Evolutionary conservation across 2,329 filamentous ascomycete species (phyloP).

Genomic region (Acephala macrosclerotiorum): DNA sequence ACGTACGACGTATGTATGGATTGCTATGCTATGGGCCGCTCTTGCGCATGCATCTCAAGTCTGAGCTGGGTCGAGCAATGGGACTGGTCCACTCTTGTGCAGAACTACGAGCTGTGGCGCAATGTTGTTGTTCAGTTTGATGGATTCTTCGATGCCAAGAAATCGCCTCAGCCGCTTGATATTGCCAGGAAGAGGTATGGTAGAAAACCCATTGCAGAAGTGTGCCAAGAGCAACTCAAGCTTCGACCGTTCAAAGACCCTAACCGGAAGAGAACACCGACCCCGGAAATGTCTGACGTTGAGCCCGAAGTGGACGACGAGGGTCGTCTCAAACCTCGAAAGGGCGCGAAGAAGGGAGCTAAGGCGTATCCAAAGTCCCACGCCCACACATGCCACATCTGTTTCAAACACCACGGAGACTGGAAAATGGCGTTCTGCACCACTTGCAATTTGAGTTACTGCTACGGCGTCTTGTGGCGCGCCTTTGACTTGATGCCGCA

Average conservation of each 20-base stretch:
- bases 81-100: constrained; percentile 78
- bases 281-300: constrained; percentile 53
- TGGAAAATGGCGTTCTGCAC: constrained; percentile 89
- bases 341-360: constrained; percentile 61
- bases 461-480: constrained; percentile 91
- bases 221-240: constrained; percentile 90
- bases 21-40: constrained; percentile 96
- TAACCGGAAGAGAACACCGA: constrained; percentile 48
- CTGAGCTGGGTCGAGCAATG: constrained; percentile 95
- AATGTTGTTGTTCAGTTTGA: constrained; percentile 78
- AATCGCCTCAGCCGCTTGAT: constrained; percentile 74
- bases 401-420: constrained; percentile 77
- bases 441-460: constrained; percentile 79
- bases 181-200: constrained; percentile 70
- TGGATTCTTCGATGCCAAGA: constrained; percentile 68
- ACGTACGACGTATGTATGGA: constrained; percentile 98
- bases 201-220: constrained; percentile 85
- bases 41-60: constrained; percentile 86
- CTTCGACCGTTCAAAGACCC: constrained; percentile 84
- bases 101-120: constrained; percentile 85
- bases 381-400: constrained; percentile 78
- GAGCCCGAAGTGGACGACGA: constrained; percentile 70
- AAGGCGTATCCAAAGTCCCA: constrained; percentile 54
- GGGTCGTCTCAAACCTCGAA: constrained; percentile 66
- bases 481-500: constrained; percentile 92